Evolutionary conservation across 2,329 filamentous ascomycete genomes (phyloP).

Genomic region (Lachnellula hyalina): DNA sequence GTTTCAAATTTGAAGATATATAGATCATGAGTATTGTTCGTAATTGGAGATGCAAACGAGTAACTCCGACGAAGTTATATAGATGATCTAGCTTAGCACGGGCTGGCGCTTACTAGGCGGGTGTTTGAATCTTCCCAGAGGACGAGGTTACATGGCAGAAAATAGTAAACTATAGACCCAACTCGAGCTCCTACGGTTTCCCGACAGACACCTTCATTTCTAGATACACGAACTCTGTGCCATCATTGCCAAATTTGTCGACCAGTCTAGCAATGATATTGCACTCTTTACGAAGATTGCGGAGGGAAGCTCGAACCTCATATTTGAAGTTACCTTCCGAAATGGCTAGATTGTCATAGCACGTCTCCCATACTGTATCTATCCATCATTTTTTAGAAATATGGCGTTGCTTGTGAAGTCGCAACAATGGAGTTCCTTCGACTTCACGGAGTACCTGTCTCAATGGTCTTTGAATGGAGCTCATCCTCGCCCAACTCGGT

Average conservation of each 20-base stretch:
- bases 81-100: no score
- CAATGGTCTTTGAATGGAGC: conserved; percentile 29
- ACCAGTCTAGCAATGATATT: conserved; percentile 18
- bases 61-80: no score
- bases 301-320: conserved; percentile 26
- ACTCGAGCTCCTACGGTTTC: conserved; percentile 21
- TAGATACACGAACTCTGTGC: conserved; percentile 21
- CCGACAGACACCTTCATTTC: conserved; percentile 25
- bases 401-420: conserved; percentile 19
- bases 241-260: conserved; percentile 23
- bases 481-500: conserved; percentile 32
- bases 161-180: no score
- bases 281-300: conserved; percentile 23
- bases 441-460: conserved; percentile 21
- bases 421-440: conserved; percentile 24
- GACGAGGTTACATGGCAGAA: no score
- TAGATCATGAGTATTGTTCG: no score
- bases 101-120: no score
- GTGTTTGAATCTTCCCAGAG: no score
- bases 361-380: conserved; percentile 19
- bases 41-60: no score
- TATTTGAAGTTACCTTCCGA: conserved; percentile 25
- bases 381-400: conserved; percentile 12
- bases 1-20: no score
- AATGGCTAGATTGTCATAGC: conserved; percentile 24